Percentiles rank a stretch among this genome's conserved stretches.
phyloP scores from a whole-genome alignment of 1,284 basidiomycete genomes.

The Coriolopsis trogii region DNA sequence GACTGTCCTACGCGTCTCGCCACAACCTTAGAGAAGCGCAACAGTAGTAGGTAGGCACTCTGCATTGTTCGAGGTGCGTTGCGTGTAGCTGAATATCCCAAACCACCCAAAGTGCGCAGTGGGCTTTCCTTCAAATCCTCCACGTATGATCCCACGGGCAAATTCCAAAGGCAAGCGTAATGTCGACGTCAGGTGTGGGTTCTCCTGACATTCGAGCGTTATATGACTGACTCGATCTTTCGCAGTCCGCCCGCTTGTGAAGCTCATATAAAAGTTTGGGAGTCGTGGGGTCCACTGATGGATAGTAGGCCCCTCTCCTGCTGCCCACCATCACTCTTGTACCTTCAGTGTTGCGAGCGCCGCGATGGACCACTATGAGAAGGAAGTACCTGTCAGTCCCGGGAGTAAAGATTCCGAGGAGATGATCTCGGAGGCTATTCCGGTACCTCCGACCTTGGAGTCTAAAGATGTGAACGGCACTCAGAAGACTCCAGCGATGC shows the following conservation, averaged over 20 bases:
- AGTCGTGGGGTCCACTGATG: background rate
- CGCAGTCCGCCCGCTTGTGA: background rate
- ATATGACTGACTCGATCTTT: background rate
- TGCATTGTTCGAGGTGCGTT: too few species aligned
- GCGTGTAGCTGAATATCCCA: too few species aligned
- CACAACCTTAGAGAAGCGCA: too few species aligned
- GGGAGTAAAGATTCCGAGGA: background rate
- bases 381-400: background rate
- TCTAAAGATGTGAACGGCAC: background rate
- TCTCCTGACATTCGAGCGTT: background rate
- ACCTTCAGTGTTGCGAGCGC: too few species aligned
- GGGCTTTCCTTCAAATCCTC: background rate
- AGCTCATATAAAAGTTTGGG: background rate
- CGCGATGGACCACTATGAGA: background rate
- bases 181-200: constrained; percentile 9
- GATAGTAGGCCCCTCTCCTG: background rate
- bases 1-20: too few species aligned
- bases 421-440: background rate
- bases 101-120: background rate
- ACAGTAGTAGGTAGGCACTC: too few species aligned
- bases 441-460: background rate
- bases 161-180: background rate
- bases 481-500: constrained; percentile 16
- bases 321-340: too few species aligned
- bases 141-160: background rate